phyloP scores from a whole-genome alignment of 176 grass and related monocot species.

The Carex myosuroides region DNA sequence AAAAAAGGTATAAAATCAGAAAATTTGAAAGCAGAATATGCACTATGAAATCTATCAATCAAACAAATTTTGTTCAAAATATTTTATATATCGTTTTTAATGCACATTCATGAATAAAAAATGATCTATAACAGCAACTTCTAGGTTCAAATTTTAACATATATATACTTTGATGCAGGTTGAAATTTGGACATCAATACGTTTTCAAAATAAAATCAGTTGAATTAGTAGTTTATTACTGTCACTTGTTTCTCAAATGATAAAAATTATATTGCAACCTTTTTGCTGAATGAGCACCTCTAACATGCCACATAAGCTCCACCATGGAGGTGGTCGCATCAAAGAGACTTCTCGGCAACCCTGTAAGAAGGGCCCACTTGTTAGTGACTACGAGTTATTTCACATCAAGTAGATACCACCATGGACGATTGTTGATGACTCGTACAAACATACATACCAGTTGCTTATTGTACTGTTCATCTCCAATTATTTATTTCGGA shows the following conservation, averaged over 20 bases:
- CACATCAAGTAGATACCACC: not conserved
- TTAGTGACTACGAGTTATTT: not conserved
- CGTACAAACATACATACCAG: not conserved
- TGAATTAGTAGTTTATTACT: not conserved
- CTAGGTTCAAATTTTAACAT: not conserved
- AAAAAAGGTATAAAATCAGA: not conserved
- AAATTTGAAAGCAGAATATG: not conserved
- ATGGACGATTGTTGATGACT: not conserved
- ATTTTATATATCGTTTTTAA: not conserved
- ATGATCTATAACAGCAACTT: not conserved
- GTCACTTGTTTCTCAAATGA: not conserved
- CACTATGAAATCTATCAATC: not conserved
- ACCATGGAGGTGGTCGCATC: conserved; percentile 9
- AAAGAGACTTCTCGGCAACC: not conserved
- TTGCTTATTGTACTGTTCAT: not conserved
- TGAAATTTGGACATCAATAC: not conserved
- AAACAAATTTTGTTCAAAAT: not conserved
- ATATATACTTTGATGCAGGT: not conserved
- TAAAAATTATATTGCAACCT: not conserved
- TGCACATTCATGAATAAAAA: not conserved
- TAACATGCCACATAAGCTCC: conserved; percentile 16
- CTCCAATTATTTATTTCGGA: not conserved
- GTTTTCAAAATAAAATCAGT: not conserved
- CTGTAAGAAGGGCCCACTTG: conserved; percentile 12
- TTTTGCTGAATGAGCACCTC: not conserved